These are phyloP conservation scores for Fusarium dimerum DNA, from an alignment of 2,329 filamentous ascomycete species.

Conservation along the genomic window DNA sequence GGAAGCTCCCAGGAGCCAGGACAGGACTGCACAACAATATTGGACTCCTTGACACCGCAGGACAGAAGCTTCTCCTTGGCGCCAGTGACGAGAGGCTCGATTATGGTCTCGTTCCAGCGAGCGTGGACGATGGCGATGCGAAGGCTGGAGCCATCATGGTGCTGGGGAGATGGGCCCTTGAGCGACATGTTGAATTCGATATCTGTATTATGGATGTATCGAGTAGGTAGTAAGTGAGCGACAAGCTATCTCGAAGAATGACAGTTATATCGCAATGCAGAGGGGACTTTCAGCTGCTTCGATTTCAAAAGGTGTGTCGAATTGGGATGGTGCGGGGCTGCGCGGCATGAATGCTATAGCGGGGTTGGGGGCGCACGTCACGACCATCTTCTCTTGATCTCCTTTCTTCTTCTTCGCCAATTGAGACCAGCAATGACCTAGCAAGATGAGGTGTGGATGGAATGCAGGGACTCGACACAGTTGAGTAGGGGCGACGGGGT, in stretches of 20 bases:
- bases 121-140: slow-evolving; percentile 95
- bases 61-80: slow-evolving; percentile 75
- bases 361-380: slow-evolving; percentile 28
- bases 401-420: too few relatives aligned
- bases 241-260: background rate
- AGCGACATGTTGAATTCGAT: slow-evolving; percentile 34
- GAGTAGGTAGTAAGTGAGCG: background rate
- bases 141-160: slow-evolving; percentile 69
- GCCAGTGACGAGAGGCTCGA: slow-evolving; percentile 80
- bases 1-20: slow-evolving; percentile 95
- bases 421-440: too few relatives aligned
- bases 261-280: background rate
- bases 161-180: slow-evolving; percentile 59
- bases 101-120: slow-evolving; percentile 89
- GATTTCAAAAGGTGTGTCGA: background rate
- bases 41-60: slow-evolving; percentile 80
- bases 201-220: background rate
- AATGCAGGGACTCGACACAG: slow-evolving; percentile 17
- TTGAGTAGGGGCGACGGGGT: background rate
- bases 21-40: slow-evolving; percentile 87
- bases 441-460: background rate
- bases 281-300: background rate
- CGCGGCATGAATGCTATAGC: slow-evolving; percentile 13
- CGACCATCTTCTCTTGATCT: slow-evolving; percentile 1
- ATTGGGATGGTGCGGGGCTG: slow-evolving; percentile 23